Evolutionary conservation across 1,139 yeast genomes (phyloP).

Genomic region (Yamadazyma atlantica): DNA sequence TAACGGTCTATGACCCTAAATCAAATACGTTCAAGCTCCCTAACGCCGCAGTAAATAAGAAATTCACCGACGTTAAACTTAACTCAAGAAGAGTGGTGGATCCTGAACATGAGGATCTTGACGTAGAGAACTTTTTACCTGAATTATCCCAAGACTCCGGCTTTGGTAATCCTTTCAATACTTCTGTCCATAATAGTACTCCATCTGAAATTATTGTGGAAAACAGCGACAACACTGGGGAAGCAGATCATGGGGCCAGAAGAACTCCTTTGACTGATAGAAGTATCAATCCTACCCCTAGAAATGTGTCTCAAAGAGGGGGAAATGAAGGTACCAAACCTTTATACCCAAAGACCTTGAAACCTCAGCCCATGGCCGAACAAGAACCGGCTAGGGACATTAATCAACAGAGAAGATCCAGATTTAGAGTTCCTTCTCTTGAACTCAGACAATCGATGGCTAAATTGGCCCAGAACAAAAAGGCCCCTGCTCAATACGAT

Average conservation of each 20-base stretch:
- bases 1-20: slow-evolving; percentile 16
- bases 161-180: slow-evolving; percentile 37
- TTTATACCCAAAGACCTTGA: slow-evolving; percentile 9
- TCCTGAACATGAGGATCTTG: slow-evolving; percentile 37
- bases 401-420: slow-evolving; percentile 21
- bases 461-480: slow-evolving; percentile 17
- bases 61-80: slow-evolving; percentile 45
- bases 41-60: slow-evolving; percentile 26
- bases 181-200: slow-evolving; percentile 13
- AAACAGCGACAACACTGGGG: not conserved
- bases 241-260: not conserved
- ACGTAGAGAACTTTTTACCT: slow-evolving; percentile 43
- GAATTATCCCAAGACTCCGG: slow-evolving; percentile 51
- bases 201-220: slow-evolving; percentile 18
- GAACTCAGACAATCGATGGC: slow-evolving; percentile 41
- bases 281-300: slow-evolving; percentile 24
- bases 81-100: slow-evolving; percentile 43
- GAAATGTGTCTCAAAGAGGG: not conserved
- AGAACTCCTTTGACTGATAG: slow-evolving; percentile 29
- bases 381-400: slow-evolving; percentile 11
- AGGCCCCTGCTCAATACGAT: slow-evolving; percentile 37
- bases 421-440: slow-evolving; percentile 45
- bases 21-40: slow-evolving; percentile 22
- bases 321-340: not conserved
- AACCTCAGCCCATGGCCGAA: slow-evolving; percentile 9